These are phyloP conservation scores for Setaria italica DNA, from an alignment of 202 grass and related monocot species.

Conservation along the genomic window DNA sequence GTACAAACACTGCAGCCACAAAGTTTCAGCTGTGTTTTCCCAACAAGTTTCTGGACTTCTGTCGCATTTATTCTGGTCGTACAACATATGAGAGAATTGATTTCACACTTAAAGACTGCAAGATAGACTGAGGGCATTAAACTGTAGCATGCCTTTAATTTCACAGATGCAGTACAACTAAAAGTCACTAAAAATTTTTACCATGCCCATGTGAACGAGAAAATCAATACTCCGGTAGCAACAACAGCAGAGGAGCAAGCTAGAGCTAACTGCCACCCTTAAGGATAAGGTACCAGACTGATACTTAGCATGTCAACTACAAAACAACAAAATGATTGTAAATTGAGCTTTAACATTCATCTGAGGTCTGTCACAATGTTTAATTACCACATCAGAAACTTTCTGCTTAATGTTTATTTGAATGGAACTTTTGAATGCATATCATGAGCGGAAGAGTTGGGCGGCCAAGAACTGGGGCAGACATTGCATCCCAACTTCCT, in stretches of 20 bases:
- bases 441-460: slow-evolving; percentile 47
- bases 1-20: neutral
- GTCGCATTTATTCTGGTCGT: slow-evolving; percentile 29
- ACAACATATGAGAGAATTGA: slow-evolving; percentile 13
- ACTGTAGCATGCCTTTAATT: neutral
- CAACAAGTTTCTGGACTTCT: neutral
- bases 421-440: slow-evolving; percentile 58
- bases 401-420: slow-evolving; percentile 53
- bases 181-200: neutral
- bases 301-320: slow-evolving; percentile 23
- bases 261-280: neutral
- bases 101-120: slow-evolving; percentile 28
- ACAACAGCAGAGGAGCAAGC: slow-evolving; percentile 9
- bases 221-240: slow-evolving; percentile 9
- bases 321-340: slow-evolving; percentile 24
- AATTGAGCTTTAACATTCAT: slow-evolving; percentile 28
- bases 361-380: slow-evolving; percentile 48
- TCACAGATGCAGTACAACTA: neutral
- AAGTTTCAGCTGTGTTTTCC: slow-evolving; percentile 15
- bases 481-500: slow-evolving; percentile 50
- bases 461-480: slow-evolving; percentile 48
- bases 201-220: slow-evolving; percentile 4
- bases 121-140: neutral
- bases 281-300: neutral
- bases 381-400: slow-evolving; percentile 34